A percentile compares a stretch with the other conserved stretches of the same genome.
phyloP scores from a whole-genome alignment of 768 basidiomycete species.

The Suillus sp. region DNA sequence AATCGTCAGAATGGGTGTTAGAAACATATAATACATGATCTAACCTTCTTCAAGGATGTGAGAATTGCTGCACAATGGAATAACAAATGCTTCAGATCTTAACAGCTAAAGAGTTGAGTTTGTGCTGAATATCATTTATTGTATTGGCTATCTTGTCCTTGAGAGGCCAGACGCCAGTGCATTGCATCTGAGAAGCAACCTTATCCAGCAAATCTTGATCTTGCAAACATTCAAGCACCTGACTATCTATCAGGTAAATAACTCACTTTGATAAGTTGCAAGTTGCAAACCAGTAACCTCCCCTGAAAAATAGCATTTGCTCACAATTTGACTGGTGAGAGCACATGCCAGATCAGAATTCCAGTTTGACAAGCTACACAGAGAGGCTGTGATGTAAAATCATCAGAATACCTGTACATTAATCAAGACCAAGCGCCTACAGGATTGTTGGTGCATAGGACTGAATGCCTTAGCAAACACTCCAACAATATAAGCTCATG shows the following conservation, averaged over 20 bases:
- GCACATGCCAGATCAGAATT: constrained; percentile 81
- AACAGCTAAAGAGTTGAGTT: constrained; percentile 72
- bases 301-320: constrained; percentile 88
- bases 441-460: constrained; percentile 70
- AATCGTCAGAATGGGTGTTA: neutral
- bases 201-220: constrained; percentile 63
- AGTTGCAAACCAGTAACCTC: constrained; percentile 82
- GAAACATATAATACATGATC: constrained; percentile 4
- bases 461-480: constrained; percentile 83
- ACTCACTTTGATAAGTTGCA: constrained; percentile 63
- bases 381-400: constrained; percentile 44
- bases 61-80: too few species aligned
- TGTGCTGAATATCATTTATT: constrained; percentile 66
- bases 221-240: constrained; percentile 26
- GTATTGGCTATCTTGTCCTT: constrained; percentile 68
- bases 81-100: constrained; percentile 81
- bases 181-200: constrained; percentile 59
- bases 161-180: constrained; percentile 63
- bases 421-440: constrained; percentile 44
- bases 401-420: constrained; percentile 5
- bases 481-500: constrained; percentile 89
- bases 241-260: constrained; percentile 1
- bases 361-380: constrained; percentile 58
- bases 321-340: constrained; percentile 83
- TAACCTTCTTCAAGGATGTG: constrained; percentile 66